Base-by-base conservation (phyloP, 768 basidiomycete genomes). In the Hydnomerulius pinastri region DNA sequence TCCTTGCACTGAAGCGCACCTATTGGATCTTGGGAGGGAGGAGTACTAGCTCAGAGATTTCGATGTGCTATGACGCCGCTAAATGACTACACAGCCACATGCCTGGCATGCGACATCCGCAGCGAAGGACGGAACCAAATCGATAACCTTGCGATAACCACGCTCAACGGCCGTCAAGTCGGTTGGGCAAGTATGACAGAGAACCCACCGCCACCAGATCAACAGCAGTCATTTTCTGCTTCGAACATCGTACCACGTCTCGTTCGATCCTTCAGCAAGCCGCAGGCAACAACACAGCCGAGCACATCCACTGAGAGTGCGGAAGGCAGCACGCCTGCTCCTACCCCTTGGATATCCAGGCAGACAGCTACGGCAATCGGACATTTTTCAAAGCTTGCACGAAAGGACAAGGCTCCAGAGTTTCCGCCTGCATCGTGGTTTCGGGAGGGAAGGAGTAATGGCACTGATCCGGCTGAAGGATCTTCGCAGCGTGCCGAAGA, bases 241-340 rank as follows among this genome's bases (percentile, higher is more conserved):
- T 1, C 32, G 36, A 23, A 37, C 39, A 30, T 46, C 10, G 42
- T 51, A 25, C 64, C 51, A 7, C 52, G 30, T 36, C 42, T 58
- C 28, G 54, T 65, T 23, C 58, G 55, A 37, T 53, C 60, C 2
- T 36, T 51, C 12, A 65, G 46, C 61, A 63, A 61, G 52, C 46
- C 53, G 21, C 54, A 51, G 3, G 41, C 62, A 23, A 43, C 51
- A 30, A 53, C 51, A 33, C 51, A 57, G 38, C 56, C 59, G 23
- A 45, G 46, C 20, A 46, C 53, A 2, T 47, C 54, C 1, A 37
- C 7, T 4, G 32, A 38, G 41, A 41, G 28, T 23, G 36, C 36
- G 39, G 56, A 58, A 35, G 52, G 43, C n/a, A 36, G 43, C 12
- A 7, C 44, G 2, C n/a, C 27, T 24, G 32, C 46, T 18, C 36